These are phyloP conservation scores for Abelmoschus esculentus DNA, from an alignment of 345 rosid species.

Conservation along the genomic window DNA sequence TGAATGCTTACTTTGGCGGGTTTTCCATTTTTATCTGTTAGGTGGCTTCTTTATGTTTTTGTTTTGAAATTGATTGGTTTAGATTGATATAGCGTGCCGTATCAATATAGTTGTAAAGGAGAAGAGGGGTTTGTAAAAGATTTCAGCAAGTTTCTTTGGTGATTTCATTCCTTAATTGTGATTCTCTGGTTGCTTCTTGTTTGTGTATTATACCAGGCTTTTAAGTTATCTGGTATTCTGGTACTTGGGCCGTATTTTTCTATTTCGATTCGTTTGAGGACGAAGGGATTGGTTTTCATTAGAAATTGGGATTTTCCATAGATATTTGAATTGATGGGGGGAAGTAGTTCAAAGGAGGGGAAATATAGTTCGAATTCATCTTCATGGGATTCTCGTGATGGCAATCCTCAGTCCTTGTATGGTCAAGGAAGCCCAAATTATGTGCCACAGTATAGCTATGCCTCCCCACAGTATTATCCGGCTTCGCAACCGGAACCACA, in stretches of 20 bases:
- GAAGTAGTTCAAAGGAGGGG: conserved; percentile 45
- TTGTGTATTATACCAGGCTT: not conserved
- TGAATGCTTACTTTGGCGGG: not conserved
- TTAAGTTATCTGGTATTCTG: not conserved
- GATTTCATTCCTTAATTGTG: not conserved
- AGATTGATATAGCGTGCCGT: not conserved
- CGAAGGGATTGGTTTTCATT: not conserved
- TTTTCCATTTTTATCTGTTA: not conserved
- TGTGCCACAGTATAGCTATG: conserved; percentile 27
- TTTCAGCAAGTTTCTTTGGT: not conserved
- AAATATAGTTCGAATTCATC: conserved; percentile 38
- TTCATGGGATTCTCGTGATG: conserved; percentile 39
- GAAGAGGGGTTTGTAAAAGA: not conserved
- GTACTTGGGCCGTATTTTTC: not conserved
- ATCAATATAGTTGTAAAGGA: not conserved
- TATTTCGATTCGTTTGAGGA: conserved; percentile 3
- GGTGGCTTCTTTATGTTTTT: not conserved
- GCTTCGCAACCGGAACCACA: conserved; percentile 13
- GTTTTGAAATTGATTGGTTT: conserved; percentile 1
- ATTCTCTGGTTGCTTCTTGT: not conserved
- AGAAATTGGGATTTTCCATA: conserved; percentile 11
- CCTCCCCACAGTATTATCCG: conserved; percentile 28
- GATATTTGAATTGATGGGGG: conserved; percentile 49
- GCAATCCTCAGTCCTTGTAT: conserved; percentile 30
- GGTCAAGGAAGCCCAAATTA: conserved; percentile 39